Conservation (phyloP, 1,139 yeast species). For the Yarrowia galli region DNA sequence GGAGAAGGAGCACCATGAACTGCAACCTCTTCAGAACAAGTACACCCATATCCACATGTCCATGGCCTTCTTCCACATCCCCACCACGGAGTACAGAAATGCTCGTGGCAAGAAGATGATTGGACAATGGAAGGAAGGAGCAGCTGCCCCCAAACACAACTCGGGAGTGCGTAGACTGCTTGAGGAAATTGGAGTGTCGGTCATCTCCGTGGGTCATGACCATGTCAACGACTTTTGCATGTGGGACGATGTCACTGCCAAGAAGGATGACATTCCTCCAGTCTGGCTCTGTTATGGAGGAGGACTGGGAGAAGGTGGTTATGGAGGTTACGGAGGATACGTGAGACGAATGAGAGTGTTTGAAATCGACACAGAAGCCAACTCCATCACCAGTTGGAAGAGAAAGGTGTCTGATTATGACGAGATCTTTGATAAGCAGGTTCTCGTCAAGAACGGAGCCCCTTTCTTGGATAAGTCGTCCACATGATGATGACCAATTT, state of each 20-base stretch:
- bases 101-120: constrained; percentile 54
- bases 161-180: constrained; percentile 63
- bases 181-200: constrained; percentile 69
- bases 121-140: constrained; percentile 72
- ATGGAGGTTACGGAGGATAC: constrained; percentile 88
- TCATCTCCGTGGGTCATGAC: constrained; percentile 88
- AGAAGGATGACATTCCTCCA: constrained; percentile 52
- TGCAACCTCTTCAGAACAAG: constrained; percentile 51
- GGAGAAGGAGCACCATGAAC: constrained; percentile 53
- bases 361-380: constrained; percentile 64
- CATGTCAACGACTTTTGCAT: constrained; percentile 93
- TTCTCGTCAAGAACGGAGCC: constrained; percentile 61
- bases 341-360: constrained; percentile 75
- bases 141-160: constrained; percentile 78
- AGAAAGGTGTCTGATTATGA: constrained; percentile 57
- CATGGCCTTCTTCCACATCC: constrained; percentile 94
- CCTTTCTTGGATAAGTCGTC: constrained; percentile 41
- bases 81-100: constrained; percentile 79
- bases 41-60: constrained; percentile 61
- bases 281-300: constrained; percentile 96
- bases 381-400: constrained; percentile 75
- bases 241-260: constrained; percentile 52
- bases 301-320: constrained; percentile 92
- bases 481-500: too few relatives aligned
- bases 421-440: constrained; percentile 62